These are phyloP conservation scores for Pythium biforme DNA, from an alignment of 352 stramenopile species.

Conservation along the genomic window DNA sequence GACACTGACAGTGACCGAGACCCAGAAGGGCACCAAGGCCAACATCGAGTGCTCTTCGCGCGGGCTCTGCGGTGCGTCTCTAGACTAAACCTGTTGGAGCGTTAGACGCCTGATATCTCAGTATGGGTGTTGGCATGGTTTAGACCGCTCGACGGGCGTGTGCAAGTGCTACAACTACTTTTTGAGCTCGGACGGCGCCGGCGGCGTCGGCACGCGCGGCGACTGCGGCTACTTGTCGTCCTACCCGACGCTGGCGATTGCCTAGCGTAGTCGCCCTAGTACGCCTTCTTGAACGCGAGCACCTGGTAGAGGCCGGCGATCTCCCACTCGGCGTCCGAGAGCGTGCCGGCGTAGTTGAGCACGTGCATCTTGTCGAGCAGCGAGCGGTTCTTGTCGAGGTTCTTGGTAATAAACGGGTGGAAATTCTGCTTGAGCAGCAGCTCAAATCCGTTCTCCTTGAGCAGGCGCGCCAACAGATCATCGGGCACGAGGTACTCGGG, in stretches of 20 bases:
- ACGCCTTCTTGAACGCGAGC: slow-evolving; percentile 83
- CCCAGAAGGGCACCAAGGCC: slow-evolving; percentile 65
- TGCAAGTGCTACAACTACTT: slow-evolving; percentile 80
- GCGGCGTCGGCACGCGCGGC: slow-evolving; percentile 72
- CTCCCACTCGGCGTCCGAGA: slow-evolving; percentile 87
- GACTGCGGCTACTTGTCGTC: slow-evolving; percentile 90
- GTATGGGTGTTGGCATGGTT: slow-evolving; percentile 2
- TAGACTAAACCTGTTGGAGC: not conserved
- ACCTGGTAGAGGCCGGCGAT: slow-evolving; percentile 86
- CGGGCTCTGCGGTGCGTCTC: slow-evolving; percentile 61
- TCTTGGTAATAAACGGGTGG: slow-evolving; percentile 75
- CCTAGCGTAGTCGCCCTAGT: too few species aligned
- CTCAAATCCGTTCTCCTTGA: slow-evolving; percentile 79
- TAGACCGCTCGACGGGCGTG: slow-evolving; percentile 58
- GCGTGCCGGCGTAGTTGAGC: slow-evolving; percentile 78
- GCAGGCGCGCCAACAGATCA: slow-evolving; percentile 62
- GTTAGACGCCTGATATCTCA: not conserved
- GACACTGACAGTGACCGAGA: slow-evolving; percentile 30
- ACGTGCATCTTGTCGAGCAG: slow-evolving; percentile 88
- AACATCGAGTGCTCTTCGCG: slow-evolving; percentile 75
- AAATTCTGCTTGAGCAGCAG: slow-evolving; percentile 82
- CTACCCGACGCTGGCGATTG: slow-evolving; percentile 46
- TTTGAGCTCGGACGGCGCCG: slow-evolving; percentile 69
- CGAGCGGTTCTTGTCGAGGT: slow-evolving; percentile 65
- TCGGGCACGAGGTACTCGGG: slow-evolving; percentile 91